A percentile compares a stretch with the other conserved stretches of the same genome.
Evolutionary conservation across 306 rosid species (phyloP).

Genomic region (Vigna angularis): DNA sequence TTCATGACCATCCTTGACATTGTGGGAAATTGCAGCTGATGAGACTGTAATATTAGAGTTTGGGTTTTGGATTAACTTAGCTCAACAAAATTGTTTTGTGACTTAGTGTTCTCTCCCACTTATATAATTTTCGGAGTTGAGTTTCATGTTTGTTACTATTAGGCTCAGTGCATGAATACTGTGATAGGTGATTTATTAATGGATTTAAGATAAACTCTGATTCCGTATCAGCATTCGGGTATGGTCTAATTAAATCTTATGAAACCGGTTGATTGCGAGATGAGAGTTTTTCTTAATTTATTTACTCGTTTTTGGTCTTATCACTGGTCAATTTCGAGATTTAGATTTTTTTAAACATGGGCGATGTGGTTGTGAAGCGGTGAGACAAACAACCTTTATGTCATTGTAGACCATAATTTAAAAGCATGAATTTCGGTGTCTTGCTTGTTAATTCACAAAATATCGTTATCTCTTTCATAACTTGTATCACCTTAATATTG

Average conservation of each 20-base stretch:
- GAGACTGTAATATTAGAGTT: not conserved
- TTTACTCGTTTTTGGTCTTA: no score
- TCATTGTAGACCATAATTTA: not conserved
- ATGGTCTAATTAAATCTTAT: no score
- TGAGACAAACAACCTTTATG: not conserved
- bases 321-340: not conserved
- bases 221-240: not conserved
- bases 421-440: not conserved
- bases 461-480: conserved; percentile 24
- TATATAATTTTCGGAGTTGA: no score
- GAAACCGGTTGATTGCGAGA: not conserved
- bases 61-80: not conserved
- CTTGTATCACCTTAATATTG: conserved; percentile 60
- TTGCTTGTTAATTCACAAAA: conserved; percentile 2
- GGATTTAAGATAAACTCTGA: not conserved
- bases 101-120: no score
- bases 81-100: no score
- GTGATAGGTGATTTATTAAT: no score
- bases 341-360: not conserved
- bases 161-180: not conserved
- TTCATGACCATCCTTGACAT: no score
- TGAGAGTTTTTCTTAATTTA: not conserved
- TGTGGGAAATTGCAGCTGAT: not conserved
- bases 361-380: not conserved
- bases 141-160: no score